phyloP scores from a whole-genome alignment of 805 yeast species.

The Nakazawaea populi region DNA sequence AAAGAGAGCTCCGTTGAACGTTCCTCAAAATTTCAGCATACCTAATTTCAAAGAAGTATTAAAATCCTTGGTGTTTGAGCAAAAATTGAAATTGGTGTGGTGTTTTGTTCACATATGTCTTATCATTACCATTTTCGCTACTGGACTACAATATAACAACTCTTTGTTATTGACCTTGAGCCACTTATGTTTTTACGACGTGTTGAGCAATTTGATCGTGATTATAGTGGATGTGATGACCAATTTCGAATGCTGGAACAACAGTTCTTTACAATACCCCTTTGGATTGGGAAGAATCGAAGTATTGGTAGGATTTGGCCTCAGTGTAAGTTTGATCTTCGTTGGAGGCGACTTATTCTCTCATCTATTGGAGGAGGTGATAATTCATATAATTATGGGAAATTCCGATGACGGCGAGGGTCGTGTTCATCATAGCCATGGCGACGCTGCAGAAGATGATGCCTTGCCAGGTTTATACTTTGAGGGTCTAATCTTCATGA shows the following conservation, averaged over 20 bases:
- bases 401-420: slow-evolving; percentile 17
- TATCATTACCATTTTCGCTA: slow-evolving; percentile 49
- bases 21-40: slow-evolving; percentile 64
- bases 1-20: slow-evolving; percentile 52
- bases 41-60: slow-evolving; percentile 65
- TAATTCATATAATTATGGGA: slow-evolving; percentile 35
- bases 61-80: slow-evolving; percentile 51
- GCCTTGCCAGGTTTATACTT: slow-evolving; percentile 21
- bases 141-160: slow-evolving; percentile 54
- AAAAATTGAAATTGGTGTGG: slow-evolving; percentile 54
- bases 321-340: slow-evolving; percentile 78
- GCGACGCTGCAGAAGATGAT: slow-evolving; percentile 17
- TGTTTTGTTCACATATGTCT: slow-evolving; percentile 49
- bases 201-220: slow-evolving; percentile 65
- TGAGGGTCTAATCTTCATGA: slow-evolving; percentile 20
- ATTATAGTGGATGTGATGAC: slow-evolving; percentile 73
- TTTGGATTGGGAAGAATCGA: slow-evolving; percentile 93
- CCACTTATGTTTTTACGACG: slow-evolving; percentile 83
- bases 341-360: slow-evolving; percentile 87
- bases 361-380: slow-evolving; percentile 77
- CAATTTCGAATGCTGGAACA: slow-evolving; percentile 91
- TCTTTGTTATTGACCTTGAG: slow-evolving; percentile 70
- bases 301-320: slow-evolving; percentile 81
- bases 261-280: slow-evolving; percentile 76
- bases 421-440: slow-evolving; percentile 24